Conservation (phyloP, 2,329 filamentous ascomycete genomes). For the Botrytis tulipae region DNA sequence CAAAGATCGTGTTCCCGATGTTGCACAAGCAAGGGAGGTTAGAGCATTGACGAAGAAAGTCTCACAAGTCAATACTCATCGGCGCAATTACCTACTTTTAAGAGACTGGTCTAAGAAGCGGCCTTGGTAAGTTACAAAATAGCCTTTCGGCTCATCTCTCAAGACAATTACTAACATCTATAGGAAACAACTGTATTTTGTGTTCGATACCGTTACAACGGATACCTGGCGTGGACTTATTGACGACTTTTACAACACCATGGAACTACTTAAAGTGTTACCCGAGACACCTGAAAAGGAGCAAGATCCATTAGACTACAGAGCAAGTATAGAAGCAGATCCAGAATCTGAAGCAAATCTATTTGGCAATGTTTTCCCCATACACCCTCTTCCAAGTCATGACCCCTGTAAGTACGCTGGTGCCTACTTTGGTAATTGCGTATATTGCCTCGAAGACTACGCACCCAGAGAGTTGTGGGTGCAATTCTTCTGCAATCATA, state of each 20-base stretch:
- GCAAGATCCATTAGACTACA: not conserved
- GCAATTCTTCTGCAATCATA: conserved; percentile 26
- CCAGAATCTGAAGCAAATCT: conserved; percentile 10
- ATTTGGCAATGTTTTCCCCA: conserved; percentile 6
- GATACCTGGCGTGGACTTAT: conserved; percentile 12
- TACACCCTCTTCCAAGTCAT: conserved; percentile 13
- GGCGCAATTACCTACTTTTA: conserved; percentile 25
- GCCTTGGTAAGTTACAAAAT: conserved; percentile 23
- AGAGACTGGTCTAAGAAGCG: conserved; percentile 27
- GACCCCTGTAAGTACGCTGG: not conserved
- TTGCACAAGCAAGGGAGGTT: not conserved
- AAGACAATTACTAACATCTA: not conserved
- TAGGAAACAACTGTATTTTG: conserved; percentile 26
- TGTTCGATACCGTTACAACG: conserved; percentile 23
- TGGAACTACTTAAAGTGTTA: conserved; percentile 1
- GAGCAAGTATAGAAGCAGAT: not conserved
- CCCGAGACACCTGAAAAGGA: not conserved
- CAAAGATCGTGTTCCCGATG: not conserved
- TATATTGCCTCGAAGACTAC: conserved; percentile 21
- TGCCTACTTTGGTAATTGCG: conserved; percentile 13
- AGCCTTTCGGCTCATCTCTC: not conserved
- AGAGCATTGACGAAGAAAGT: conserved; percentile 18
- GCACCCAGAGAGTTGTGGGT: conserved; percentile 2
- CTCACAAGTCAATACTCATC: conserved; percentile 21
- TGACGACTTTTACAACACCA: conserved; percentile 17